phyloP scores from a whole-genome alignment of 2,329 filamentous ascomycete genomes.

The Ceratocystis destructans region DNA sequence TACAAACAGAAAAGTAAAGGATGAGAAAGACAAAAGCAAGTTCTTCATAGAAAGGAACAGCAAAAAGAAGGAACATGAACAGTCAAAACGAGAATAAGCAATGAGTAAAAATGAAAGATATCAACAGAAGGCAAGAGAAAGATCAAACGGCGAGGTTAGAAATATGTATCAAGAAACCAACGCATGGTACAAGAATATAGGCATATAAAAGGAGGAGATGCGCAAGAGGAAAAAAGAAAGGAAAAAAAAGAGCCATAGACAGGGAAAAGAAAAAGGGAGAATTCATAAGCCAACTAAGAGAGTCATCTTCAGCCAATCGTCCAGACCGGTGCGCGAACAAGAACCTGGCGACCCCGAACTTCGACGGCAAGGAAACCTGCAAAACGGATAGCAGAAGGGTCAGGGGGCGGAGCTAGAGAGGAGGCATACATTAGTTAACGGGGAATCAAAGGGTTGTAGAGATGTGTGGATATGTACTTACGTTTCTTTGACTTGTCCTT shows the following conservation, averaged over 20 bases:
- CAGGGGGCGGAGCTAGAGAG: conserved; percentile 25
- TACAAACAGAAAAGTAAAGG: not conserved
- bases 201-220: conserved; percentile 20
- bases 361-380: conserved; percentile 63
- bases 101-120: conserved; percentile 14
- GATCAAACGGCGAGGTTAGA: not conserved
- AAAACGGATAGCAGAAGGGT: conserved; percentile 50
- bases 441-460: not conserved
- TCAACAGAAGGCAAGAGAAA: not conserved
- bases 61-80: conserved; percentile 18
- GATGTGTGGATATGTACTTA: conserved; percentile 26
- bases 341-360: conserved; percentile 59
- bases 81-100: conserved; percentile 15
- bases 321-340: conserved; percentile 66
- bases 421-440: not conserved
- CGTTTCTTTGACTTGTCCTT: conserved; percentile 37
- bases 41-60: conserved; percentile 7
- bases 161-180: conserved; percentile 14
- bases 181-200: conserved; percentile 13
- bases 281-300: conserved; percentile 7
- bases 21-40: conserved; percentile 3
- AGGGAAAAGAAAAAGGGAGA: conserved; percentile 18
- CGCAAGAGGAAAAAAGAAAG: conserved; percentile 11
- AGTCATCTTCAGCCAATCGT: conserved; percentile 29
- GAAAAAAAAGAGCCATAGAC: conserved; percentile 17